Percentiles rank a stretch among this genome's conserved stretches.
Evolutionary conservation across 2,329 filamentous ascomycete genomes (phyloP).

Genomic region (Trichoderma cornu-damae): DNA sequence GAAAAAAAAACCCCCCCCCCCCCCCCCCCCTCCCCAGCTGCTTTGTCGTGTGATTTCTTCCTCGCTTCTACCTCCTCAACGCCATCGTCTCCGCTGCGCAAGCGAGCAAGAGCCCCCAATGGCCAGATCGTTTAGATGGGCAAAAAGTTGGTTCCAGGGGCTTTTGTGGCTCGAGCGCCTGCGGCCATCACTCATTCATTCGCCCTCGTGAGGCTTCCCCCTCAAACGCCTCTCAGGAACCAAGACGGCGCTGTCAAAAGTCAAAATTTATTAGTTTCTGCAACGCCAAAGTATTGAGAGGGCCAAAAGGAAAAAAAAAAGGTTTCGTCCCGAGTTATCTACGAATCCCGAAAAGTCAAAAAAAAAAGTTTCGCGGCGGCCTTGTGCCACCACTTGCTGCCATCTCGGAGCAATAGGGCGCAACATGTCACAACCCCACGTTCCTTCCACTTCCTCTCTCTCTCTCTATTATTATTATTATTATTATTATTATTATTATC

Average conservation of each 20-base stretch:
- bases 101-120: background rate
- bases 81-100: background rate
- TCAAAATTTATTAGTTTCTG: conserved; percentile 5
- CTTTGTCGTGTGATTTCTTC: background rate
- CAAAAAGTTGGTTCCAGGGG: too few species aligned
- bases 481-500: too few species aligned
- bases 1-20: too few species aligned
- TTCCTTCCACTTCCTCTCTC: too few species aligned
- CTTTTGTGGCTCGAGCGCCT: conserved; percentile 4
- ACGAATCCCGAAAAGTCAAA: background rate
- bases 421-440: conserved; percentile 4
- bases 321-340: too few species aligned
- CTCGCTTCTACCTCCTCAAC: background rate
- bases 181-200: conserved; percentile 4
- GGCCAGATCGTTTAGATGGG: conserved; percentile 7
- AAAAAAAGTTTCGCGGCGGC: background rate
- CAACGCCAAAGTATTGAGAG: background rate
- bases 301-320: background rate
- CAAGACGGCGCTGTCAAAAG: conserved; percentile 11
- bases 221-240: conserved; percentile 13
- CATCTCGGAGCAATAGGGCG: background rate
- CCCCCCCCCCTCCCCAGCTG: too few species aligned
- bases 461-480: too few species aligned
- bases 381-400: background rate
- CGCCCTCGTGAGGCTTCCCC: background rate